Base-by-base conservation (phyloP, 306 rosid species). In the Sechiopsis laciniata region DNA sequence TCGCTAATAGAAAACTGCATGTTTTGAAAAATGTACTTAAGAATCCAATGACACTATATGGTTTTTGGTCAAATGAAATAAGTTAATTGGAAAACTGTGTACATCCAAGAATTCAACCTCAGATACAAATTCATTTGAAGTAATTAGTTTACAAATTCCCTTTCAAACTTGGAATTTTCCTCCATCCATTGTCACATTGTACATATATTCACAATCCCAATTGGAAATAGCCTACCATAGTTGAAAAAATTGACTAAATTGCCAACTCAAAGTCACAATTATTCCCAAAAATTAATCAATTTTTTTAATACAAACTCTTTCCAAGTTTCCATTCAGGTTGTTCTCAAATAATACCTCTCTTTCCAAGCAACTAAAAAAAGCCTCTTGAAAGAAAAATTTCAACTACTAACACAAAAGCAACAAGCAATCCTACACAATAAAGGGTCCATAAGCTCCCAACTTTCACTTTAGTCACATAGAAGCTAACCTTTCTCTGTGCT, bases 281-380 rank as follows among this genome's bases (percentile, higher is more conserved):
- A 42, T 42, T 5, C 55, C 55, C 35, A 62, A 16, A 15, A 62
- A 62, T 12, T 1, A 1, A 10, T 4, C 14, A 24, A 22, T 24
- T 10, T 2, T 2, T 26, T 26, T 29, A 61, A 45, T 67, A 42
- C 37, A 51, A 32, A 46, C 55, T n/a, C 71, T 65, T 10, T 17
- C 54, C 14, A 67, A 35, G 8, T 64, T 17, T 37, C 54, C 7
- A 21, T 45, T 46, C 56, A 45, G 16, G 35, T 13, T 48, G 56
- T 46, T 48, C 40, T 48, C 73, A 68, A 45, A 46, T 17, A 68
- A 68, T 46, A 68, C 7, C 73, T 58, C 71, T 58, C 57, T 32
- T 24, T 20, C 77, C 61, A 75, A 68, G 73, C 73, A 68, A 68
- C 73, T 68, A n/a, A 68, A 55, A 13, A 46, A 55, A 10, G 62